These are phyloP conservation scores for Phytophthora vignae DNA, from an alignment of 352 stramenopile species.

Conservation along the genomic window DNA sequence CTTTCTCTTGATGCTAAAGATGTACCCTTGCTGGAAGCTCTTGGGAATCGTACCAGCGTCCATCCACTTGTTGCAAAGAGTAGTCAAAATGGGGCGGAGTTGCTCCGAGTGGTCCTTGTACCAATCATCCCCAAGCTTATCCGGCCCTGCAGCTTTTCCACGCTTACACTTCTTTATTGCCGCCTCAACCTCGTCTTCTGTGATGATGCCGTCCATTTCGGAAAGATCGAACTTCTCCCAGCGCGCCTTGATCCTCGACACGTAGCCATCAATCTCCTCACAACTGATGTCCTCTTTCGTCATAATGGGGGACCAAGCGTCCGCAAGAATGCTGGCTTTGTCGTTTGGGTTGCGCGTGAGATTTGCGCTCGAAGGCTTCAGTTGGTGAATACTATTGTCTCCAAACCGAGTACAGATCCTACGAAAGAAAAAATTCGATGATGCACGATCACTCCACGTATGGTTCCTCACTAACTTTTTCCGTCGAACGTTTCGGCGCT, in stretches of 20 bases:
- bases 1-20: slow-evolving; percentile 9
- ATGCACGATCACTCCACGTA: too few species aligned
- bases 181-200: background rate
- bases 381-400: background rate
- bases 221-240: background rate
- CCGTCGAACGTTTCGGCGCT: too few species aligned
- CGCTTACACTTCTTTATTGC: background rate
- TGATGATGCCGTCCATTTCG: background rate
- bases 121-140: slow-evolving; percentile 7
- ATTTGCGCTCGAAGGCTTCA: background rate
- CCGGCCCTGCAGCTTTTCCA: slow-evolving; percentile 6
- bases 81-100: slow-evolving; percentile 4
- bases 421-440: background rate
- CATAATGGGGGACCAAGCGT: background rate
- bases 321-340: background rate
- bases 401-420: background rate
- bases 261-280: too few species aligned
- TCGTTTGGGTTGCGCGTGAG: background rate
- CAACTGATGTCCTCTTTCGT: background rate
- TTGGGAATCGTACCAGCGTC: background rate
- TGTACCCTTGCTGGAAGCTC: background rate
- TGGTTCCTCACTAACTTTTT: too few species aligned
- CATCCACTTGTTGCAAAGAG: background rate
- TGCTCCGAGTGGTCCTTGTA: slow-evolving; percentile 3
- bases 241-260: too few species aligned